Base-by-base conservation (phyloP, 352 stramenopile species). In the Phytophthora pseudosyringae region DNA sequence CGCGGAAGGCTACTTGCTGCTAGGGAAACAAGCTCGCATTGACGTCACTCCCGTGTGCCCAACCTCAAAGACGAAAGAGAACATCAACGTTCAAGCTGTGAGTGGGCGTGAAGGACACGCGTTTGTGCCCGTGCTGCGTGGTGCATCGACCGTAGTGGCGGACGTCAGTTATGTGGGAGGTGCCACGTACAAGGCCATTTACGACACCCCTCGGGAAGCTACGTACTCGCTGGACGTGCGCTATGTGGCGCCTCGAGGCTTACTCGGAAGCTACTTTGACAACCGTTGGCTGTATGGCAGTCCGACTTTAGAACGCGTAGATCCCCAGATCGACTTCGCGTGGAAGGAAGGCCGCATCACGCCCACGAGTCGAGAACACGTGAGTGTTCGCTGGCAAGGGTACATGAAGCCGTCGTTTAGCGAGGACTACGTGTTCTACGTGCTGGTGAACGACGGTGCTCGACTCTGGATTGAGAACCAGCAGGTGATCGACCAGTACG, bases 201-300 rank as follows among this genome's bases (percentile, higher is more conserved):
- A 99, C 66, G 76, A 86, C 6, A 93, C 91, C 0, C 95, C 97
- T 21, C 73, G 87, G 10, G 80, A 90, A 8, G 92, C 82, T 18
- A 68, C 76, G 7, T 98, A 98, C 76, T 89, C 75, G 5, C 75
- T 98, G 0, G 85, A 92, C 3, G 84, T 98, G 9, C 64, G 83
- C 32, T 76, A 91, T 58, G 86, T 88, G 5, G 61, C 76, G n/a
- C 75, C 76, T 18, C 83, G 81, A 47, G 97, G 97, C 4, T 78
- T 99, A 3, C 32, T 85, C 5, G 96, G 90, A 0, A 81, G 90
- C 62, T 99, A 99, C 69, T 99, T 97, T 62, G 98, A 97, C 69
- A 99, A 99, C 67, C 84, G 95, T 0, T 99, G 96, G 96, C 75
- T 98, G 21, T 93, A 96, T 47, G 94, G 91, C 10, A 75, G 78